phyloP scores from a whole-genome alignment of 1,284 basidiomycete species.

The Trichosporon sp. region DNA sequence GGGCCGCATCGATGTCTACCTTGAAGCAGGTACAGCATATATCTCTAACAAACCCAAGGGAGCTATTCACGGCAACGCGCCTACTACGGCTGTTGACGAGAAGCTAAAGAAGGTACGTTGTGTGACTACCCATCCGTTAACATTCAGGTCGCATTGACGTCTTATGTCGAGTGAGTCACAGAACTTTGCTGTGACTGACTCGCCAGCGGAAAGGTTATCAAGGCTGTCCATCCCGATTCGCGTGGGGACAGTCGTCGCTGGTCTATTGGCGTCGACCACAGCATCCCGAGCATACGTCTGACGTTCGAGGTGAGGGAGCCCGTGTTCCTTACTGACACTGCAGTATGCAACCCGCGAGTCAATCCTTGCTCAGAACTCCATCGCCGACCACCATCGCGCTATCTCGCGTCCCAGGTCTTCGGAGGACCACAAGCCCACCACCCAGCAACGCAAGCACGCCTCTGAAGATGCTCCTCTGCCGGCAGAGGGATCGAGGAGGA shows the following conservation, averaged over 20 bases:
- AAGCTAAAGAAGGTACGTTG: not conserved
- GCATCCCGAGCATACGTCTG: not conserved
- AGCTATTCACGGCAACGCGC: not conserved
- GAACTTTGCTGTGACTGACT: not conserved
- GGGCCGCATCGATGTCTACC: not conserved
- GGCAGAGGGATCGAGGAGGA: not conserved
- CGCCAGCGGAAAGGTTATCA: not conserved
- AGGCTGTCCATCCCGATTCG: not conserved
- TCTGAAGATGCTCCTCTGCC: not conserved
- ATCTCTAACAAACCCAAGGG: not conserved
- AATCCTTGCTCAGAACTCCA: not conserved
- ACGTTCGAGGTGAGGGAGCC: not conserved
- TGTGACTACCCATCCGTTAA: not conserved
- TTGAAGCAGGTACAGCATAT: not conserved
- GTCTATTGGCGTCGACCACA: not conserved
- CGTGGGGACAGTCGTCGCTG: not conserved
- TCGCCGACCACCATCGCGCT: not conserved
- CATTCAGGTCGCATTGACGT: not conserved
- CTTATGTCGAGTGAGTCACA: not conserved
- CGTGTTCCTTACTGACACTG: not conserved
- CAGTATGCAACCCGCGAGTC: not conserved
- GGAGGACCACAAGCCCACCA: not conserved
- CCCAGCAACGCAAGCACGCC: not conserved
- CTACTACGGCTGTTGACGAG: not conserved
- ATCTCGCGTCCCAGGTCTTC: not conserved